These are phyloP conservation scores for Colletotrichum sp. DNA, from an alignment of 2,329 filamentous ascomycete species.

Conservation along the genomic window DNA sequence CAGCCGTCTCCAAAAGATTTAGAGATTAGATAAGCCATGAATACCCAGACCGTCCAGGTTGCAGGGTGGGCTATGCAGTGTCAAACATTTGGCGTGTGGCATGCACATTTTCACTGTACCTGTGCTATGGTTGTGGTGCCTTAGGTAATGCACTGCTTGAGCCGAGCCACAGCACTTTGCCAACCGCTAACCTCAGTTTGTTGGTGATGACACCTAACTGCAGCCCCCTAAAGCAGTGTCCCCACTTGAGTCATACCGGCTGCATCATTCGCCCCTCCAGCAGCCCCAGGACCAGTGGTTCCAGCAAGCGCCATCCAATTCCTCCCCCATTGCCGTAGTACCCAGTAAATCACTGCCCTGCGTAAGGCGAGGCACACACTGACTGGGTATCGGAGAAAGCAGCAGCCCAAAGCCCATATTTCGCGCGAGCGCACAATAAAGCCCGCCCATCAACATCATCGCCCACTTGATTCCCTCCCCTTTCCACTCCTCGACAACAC, in stretches of 20 bases:
- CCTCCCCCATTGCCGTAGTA: neutral
- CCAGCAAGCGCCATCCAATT: neutral
- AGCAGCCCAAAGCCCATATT: conserved; percentile 4
- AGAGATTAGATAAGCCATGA: neutral
- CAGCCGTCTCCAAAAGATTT: neutral
- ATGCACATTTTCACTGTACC: neutral
- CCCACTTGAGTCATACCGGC: conserved; percentile 18
- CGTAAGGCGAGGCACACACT: neutral
- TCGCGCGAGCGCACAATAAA: conserved; percentile 20
- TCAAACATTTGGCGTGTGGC: neutral
- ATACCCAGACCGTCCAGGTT: neutral
- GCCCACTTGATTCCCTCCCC: neutral
- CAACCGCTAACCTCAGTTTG: neutral
- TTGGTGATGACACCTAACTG: neutral
- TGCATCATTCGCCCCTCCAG: conserved; percentile 14
- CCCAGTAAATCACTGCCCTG: neutral
- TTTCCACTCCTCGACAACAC: neutral
- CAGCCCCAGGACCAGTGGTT: neutral
- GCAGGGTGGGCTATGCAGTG: neutral
- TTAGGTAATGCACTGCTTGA: neutral
- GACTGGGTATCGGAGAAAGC: neutral
- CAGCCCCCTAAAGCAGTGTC: neutral
- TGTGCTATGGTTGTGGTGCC: neutral
- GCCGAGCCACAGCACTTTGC: conserved; percentile 1
- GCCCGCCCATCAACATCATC: conserved; percentile 7